Conservation (phyloP, 257 asterid species). For the Prunella vulgaris region DNA sequence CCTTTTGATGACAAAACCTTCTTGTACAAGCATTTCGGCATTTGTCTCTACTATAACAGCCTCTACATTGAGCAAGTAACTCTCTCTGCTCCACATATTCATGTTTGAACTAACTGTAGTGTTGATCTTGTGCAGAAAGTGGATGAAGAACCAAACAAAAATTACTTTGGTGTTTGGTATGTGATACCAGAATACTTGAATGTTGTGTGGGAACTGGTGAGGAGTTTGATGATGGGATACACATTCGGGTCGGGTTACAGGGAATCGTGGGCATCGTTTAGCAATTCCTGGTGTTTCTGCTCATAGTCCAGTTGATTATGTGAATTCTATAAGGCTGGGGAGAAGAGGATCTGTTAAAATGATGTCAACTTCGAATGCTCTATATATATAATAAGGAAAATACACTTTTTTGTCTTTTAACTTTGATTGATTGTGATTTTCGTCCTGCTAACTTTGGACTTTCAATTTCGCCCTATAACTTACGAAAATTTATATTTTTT, state of each 20-base stretch:
- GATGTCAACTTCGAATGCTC: conserved; percentile 24
- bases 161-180: conserved; percentile 64
- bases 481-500: too few species aligned
- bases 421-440: too few species aligned
- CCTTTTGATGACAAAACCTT: conserved; percentile 82
- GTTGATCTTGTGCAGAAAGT: conserved; percentile 45
- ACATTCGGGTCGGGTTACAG: conserved; percentile 51
- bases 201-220: conserved; percentile 67
- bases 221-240: conserved; percentile 52
- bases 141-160: conserved; percentile 74
- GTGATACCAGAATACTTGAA: conserved; percentile 61
- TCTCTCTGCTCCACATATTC: too few species aligned
- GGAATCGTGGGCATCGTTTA: conserved; percentile 84
- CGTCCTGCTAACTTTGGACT: too few species aligned
- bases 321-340: conserved; percentile 80
- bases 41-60: conserved; percentile 74
- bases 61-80: conserved; percentile 60
- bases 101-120: neutral
- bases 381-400: neutral
- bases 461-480: too few species aligned
- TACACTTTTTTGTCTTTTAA: too few species aligned
- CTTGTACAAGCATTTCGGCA: conserved; percentile 87
- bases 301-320: conserved; percentile 82
- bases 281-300: conserved; percentile 79
- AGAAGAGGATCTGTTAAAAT: conserved; percentile 29